Conservation (phyloP, 2,329 filamentous ascomycete genomes). For the Beauveria pseudobassiana region DNA sequence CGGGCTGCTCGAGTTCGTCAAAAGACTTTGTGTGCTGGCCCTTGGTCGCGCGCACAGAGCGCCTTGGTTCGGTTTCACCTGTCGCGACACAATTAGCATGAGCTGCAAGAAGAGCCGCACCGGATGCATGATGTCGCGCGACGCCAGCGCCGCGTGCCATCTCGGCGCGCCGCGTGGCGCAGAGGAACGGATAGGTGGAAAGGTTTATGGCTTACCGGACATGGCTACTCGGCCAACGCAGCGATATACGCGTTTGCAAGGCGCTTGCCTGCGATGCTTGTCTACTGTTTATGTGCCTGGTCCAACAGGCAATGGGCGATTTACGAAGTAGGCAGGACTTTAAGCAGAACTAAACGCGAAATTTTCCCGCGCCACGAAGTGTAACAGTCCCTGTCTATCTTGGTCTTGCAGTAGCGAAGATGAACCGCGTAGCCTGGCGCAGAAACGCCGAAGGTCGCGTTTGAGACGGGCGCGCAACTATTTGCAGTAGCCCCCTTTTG, state of each 20-base stretch:
- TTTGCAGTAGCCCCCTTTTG: slow-evolving; percentile 4
- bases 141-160: neutral
- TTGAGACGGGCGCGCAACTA: slow-evolving; percentile 1
- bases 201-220: slow-evolving; percentile 12
- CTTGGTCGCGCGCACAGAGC: slow-evolving; percentile 93
- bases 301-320: slow-evolving; percentile 1
- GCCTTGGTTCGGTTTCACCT: slow-evolving; percentile 67
- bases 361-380: neutral
- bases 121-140: slow-evolving; percentile 12
- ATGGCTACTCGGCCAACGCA: slow-evolving; percentile 3
- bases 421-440: slow-evolving; percentile 1
- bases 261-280: neutral
- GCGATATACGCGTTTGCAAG: neutral
- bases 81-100: slow-evolving; percentile 10
- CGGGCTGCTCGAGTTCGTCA: slow-evolving; percentile 60
- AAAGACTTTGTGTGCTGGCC: slow-evolving; percentile 88
- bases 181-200: neutral
- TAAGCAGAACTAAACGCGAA: slow-evolving; percentile 11
- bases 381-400: slow-evolving; percentile 4
- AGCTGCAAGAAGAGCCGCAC: slow-evolving; percentile 15
- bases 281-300: slow-evolving; percentile 8
- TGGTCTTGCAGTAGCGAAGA: neutral
- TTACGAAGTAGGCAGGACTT: slow-evolving; percentile 11
- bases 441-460: slow-evolving; percentile 1
- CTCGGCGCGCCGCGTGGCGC: neutral